These are phyloP conservation scores for Rhizopogon vinicolor DNA, from an alignment of 768 basidiomycete species.

Conservation along the genomic window DNA sequence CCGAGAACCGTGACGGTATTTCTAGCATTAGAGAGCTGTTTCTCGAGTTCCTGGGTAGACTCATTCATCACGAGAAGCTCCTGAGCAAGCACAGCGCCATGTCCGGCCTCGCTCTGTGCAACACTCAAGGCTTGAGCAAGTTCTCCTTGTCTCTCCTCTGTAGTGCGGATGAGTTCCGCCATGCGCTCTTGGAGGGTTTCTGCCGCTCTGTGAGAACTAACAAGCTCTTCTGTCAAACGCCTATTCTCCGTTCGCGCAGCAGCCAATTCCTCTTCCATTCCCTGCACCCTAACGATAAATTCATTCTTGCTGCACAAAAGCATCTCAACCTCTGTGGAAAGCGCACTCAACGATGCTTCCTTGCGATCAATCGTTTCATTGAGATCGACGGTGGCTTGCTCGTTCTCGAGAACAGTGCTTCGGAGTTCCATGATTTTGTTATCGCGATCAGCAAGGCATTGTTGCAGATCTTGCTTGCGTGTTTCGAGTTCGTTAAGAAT, in stretches of 20 bases:
- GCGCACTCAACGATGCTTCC: constrained; percentile 18
- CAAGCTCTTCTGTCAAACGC: constrained; percentile 5
- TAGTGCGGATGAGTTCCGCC: constrained; percentile 4
- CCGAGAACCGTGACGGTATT: not conserved
- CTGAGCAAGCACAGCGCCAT: not conserved
- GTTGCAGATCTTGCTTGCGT: not conserved
- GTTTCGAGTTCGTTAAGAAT: not conserved
- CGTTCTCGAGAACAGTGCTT: not conserved
- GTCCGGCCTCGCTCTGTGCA: not conserved
- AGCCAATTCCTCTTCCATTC: not conserved
- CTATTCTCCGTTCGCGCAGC: not conserved
- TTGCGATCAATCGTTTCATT: constrained; percentile 12
- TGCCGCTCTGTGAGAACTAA: constrained; percentile 8
- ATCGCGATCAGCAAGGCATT: not conserved
- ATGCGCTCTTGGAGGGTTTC: constrained; percentile 5
- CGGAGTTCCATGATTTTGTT: not conserved
- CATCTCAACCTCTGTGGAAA: constrained; percentile 19
- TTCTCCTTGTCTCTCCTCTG: constrained; percentile 7
- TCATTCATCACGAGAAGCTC: not conserved
- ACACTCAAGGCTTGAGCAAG: not conserved
- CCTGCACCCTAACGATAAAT: not conserved
- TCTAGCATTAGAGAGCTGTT: not conserved
- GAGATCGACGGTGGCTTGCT: not conserved
- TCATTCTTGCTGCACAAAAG: constrained; percentile 16
- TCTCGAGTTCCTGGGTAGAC: not conserved